Evolutionary conservation across 108 stramenopile species (phyloP), one percentile per base, ranked within the genome.

Genomic region (Pseudonitzschia pungens): DNA sequence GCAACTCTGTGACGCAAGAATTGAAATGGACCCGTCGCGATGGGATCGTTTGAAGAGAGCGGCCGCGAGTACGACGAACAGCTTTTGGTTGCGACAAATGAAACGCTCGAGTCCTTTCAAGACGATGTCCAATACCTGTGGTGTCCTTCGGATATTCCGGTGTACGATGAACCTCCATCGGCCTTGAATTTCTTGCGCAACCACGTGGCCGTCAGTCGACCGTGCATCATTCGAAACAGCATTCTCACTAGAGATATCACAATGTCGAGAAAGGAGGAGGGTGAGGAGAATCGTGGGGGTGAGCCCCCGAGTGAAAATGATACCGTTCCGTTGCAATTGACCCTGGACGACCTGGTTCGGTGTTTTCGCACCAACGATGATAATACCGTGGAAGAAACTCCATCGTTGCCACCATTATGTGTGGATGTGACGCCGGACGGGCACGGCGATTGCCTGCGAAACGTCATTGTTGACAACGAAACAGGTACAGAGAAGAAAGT

Each of bases 381-480:
- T 12, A 33, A 60, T 16, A 31, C 12, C 10, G 44, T 43, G 42
- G 27, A 68, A 9, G 67, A 31, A 48, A 21, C 12, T 31, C 8
- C 43, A 66, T 40, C 50, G 31, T 0, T 62, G 29, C 60, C 60
- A 31, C 33, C 26, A 63, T 26, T 86, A 28, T 65, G 54, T 15
- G 93, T 95, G 15, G 90, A 98, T 78, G 92, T 95, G 2, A 95
- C 97, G 8, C 97, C 97, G 36, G 92, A 94, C 77, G 97, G 97
- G 0, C 92, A 92, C 63, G 97, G 93, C 0, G 97, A 98, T 81
- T 82, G 88, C 55, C 70, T 93, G 24, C 78, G 89, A 42, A 79
- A 50, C 32, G 87, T 88, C 12, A 40, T 15, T 4, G 12, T 50
- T 41, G 36, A 57, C 5, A 29, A 59, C 14, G 40, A 51, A 54